phyloP scores from a whole-genome alignment of 495 filamentous ascomycete genomes.

The Terfezia claveryi region DNA sequence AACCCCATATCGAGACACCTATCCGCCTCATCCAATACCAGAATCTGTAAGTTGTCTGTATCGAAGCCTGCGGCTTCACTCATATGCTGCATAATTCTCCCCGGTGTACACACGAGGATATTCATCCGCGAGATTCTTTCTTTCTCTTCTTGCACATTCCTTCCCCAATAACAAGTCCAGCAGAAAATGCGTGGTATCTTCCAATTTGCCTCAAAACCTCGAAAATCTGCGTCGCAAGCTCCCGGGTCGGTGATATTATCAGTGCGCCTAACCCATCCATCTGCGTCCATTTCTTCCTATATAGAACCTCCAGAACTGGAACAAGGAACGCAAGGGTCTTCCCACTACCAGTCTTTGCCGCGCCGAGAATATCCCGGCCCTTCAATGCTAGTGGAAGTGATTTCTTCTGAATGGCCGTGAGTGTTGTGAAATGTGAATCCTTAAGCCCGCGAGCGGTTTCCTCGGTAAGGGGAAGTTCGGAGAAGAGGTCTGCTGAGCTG shows the following conservation, averaged over 20 bases:
- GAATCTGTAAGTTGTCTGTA: constrained; percentile 69
- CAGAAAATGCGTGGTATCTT: constrained; percentile 72
- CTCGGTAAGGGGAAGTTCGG: constrained; percentile 66
- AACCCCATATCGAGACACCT: constrained; percentile 98
- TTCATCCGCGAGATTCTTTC: constrained; percentile 84
- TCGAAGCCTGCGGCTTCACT: constrained; percentile 85
- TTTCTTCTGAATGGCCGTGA: constrained; percentile 81
- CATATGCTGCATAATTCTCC: constrained; percentile 84
- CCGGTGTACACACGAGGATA: constrained; percentile 89
- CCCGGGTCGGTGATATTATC: constrained; percentile 82
- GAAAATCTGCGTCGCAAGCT: constrained; percentile 93
- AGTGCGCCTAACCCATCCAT: constrained; percentile 79
- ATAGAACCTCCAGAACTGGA: constrained; percentile 86
- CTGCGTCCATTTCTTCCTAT: constrained; percentile 71
- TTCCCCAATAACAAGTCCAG: constrained; percentile 89
- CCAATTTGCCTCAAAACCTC: constrained; percentile 83
- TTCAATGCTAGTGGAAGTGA: constrained; percentile 71
- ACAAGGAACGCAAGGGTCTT: constrained; percentile 90
- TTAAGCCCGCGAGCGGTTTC: constrained; percentile 62
- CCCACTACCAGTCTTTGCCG: constrained; percentile 88
- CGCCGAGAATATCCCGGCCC: constrained; percentile 74
- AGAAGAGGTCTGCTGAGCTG: constrained; percentile 35
- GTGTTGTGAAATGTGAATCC: constrained; percentile 65
- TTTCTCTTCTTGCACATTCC: constrained; percentile 68
- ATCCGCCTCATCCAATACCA: constrained; percentile 92